Evolutionary conservation across 768 basidiomycete genomes (phyloP), one percentile per base, ranked within the genome.

Genomic region (Nevesoporus exiguus): DNA sequence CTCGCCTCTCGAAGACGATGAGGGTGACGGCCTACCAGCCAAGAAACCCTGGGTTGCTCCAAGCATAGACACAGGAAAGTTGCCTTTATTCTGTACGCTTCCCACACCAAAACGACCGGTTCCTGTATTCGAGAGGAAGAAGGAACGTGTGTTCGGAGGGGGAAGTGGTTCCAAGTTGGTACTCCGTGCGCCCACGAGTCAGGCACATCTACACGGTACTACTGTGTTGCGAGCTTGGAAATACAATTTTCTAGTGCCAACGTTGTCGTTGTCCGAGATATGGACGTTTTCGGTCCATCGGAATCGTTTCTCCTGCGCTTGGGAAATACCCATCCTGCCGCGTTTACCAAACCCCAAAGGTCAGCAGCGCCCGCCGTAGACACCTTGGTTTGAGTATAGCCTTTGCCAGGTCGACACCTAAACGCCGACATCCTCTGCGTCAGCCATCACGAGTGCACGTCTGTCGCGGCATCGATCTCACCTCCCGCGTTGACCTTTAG

Each of bases 381-480:
- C 65, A 86, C 89, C 71, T 90, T 85, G 10, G 70, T 90, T 62
- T 60, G 57, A 47, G 33, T 27, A 42, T 47, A 5, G n/a, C 52
- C 0, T 19, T 53, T 4, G 9, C 55, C 17, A 43, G 61, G 27
- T 40, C 60, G 7, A 50, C 47, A 6, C 45, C 59, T 3, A 49
- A 22, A 4, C 47, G 0, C 51, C 22, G 0, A 33, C 39, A 1
- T 58, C 63, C 3, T 47, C 60, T 5, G 30, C 33, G 17, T 42
- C 57, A 7, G 22, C 46, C 10, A 17, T 58, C 27, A 24, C 52
- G 43, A 56, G 75, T 17, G 56, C 80, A 25, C 86, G n/a, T n/a
- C n/a, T n/a, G n/a, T n/a, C n/a, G n/a, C n/a, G n/a, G n/a, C 85
- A 6, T 80, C 89, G 29, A 85, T 88, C 0, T 86, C 91, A 0